Percentiles rank a stretch among this genome's conserved stretches.
Conservation (phyloP, 345 rosid genomes). For the Salix exigua region DNA sequence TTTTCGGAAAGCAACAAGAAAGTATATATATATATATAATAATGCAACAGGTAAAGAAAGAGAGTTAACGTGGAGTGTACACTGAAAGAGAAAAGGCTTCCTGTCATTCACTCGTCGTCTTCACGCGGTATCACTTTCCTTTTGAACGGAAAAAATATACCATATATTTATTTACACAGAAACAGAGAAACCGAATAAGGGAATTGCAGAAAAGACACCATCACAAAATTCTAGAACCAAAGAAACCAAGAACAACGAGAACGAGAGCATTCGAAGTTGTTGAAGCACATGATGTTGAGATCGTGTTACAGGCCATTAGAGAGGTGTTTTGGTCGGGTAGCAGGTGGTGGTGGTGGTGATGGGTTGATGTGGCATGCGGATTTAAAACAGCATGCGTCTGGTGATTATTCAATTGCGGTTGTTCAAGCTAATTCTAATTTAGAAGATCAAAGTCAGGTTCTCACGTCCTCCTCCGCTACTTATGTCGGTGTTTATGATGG, state of each 20-base stretch:
- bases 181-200: background rate
- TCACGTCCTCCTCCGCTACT: conserved; percentile 66
- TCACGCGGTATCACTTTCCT: conserved; percentile 48
- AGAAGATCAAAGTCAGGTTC: conserved; percentile 93
- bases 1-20: background rate
- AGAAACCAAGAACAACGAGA: background rate
- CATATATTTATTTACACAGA: background rate
- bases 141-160: background rate
- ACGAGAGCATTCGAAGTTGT: background rate
- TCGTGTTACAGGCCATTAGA: conserved; percentile 62
- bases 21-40: too few species aligned
- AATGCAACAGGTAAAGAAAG: too few species aligned
- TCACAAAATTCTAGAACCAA: background rate
- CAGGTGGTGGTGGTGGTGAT: conserved; percentile 53
- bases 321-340: conserved; percentile 55
- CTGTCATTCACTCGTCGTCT: conserved; percentile 11
- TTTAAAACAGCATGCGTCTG: conserved; percentile 70
- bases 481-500: conserved; percentile 91
- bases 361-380: conserved; percentile 79
- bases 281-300: conserved; percentile 48
- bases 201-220: background rate
- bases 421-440: conserved; percentile 80
- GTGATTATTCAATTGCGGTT: conserved; percentile 93
- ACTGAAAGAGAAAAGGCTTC: background rate
- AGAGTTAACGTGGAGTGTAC: conserved; percentile 46